Base-by-base conservation (phyloP, 2,329 filamentous ascomycete genomes). In the Iodosphaeria phyllophila region DNA sequence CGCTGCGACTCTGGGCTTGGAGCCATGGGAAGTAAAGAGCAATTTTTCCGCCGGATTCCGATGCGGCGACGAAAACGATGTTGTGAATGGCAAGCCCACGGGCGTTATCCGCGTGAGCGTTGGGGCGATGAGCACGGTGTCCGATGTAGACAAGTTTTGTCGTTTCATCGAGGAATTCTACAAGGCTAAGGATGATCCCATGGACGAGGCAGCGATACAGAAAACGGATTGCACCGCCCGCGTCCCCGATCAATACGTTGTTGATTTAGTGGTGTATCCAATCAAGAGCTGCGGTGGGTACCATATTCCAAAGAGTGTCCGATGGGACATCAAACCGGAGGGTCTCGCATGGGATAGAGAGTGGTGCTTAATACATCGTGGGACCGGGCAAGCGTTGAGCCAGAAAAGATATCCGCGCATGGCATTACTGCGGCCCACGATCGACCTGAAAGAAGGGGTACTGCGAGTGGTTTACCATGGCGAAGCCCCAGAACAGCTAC, bases 241-340 rank as follows among this genome's bases (percentile, higher is more conserved):
- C 16, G 13, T 29, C 15, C 33, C 27, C 17, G 34, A 27, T 21
- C 53, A 69, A 26, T 55, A 55, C 22, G 57, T 82, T n/a, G 66
- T 75, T 32, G 58, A 57, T 26, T 61, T 84, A 10, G 69, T 60
- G 1, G 65, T 95, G 1, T 98, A 83, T 41, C 89, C 89, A 0
- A 84, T 98, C 42, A 98, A 98, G 48, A 92, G 83, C 43, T 95
- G 89, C 39, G 78, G 72, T 10, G 78, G 78, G 1, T 92, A 76
- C 44, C 55, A 56, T 18, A 58, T 95, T 16, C 74, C 82, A 2
- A 32, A 50, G 1, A 61, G 56, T 3, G 53, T 52, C 6, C 42
- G 58, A 9, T 98, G 89, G 89, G 70, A 78, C 37, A 61, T 95
- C 12, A 68, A 65, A 28, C 58, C 64, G 6, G 83, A 93, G 51